phyloP scores from a whole-genome alignment of 1,139 yeast species.

The Magnusiomyces ingens region DNA sequence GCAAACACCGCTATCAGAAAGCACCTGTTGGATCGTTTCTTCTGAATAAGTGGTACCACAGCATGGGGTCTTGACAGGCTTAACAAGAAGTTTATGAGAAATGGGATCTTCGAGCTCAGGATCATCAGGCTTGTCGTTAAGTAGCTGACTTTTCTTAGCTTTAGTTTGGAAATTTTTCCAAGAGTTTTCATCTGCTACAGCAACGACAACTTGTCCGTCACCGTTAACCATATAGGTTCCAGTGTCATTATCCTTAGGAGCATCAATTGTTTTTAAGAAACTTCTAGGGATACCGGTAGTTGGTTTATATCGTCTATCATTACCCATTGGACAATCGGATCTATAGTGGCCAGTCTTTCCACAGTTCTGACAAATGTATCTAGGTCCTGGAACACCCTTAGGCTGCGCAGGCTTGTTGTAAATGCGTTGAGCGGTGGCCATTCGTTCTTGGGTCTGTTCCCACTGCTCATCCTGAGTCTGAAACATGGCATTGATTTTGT shows the following conservation, averaged over 20 bases:
- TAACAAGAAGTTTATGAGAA: slow-evolving; percentile 52
- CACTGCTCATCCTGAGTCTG: slow-evolving; percentile 89
- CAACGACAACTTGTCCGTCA: slow-evolving; percentile 91
- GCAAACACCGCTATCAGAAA: slow-evolving; percentile 80
- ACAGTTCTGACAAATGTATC: slow-evolving; percentile 92
- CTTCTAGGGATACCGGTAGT: slow-evolving; percentile 98
- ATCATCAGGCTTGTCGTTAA: slow-evolving; percentile 44
- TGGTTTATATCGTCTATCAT: slow-evolving; percentile 79
- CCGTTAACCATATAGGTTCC: slow-evolving; percentile 86
- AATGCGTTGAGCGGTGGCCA: slow-evolving; percentile 48
- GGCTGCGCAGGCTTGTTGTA: slow-evolving; percentile 29
- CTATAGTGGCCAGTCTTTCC: slow-evolving; percentile 98
- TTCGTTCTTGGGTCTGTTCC: slow-evolving; percentile 88
- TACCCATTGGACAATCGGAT: slow-evolving; percentile 88
- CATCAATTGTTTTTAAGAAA: slow-evolving; percentile 74
- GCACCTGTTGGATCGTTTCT: slow-evolving; percentile 57
- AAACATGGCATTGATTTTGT: slow-evolving; percentile 82
- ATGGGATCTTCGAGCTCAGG: slow-evolving; percentile 55
- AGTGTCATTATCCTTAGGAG: slow-evolving; percentile 54
- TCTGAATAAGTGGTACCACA: slow-evolving; percentile 59
- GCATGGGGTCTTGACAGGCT: slow-evolving; percentile 86
- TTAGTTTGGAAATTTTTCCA: slow-evolving; percentile 76
- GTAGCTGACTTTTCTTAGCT: slow-evolving; percentile 36
- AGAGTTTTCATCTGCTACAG: slow-evolving; percentile 86
- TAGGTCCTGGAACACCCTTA: slow-evolving; percentile 73